A percentile compares a stretch with the other conserved stretches of the same genome.
These are phyloP conservation scores for Sarcomyxa edulis DNA, from an alignment of 768 basidiomycete species.

Conservation along the genomic window DNA sequence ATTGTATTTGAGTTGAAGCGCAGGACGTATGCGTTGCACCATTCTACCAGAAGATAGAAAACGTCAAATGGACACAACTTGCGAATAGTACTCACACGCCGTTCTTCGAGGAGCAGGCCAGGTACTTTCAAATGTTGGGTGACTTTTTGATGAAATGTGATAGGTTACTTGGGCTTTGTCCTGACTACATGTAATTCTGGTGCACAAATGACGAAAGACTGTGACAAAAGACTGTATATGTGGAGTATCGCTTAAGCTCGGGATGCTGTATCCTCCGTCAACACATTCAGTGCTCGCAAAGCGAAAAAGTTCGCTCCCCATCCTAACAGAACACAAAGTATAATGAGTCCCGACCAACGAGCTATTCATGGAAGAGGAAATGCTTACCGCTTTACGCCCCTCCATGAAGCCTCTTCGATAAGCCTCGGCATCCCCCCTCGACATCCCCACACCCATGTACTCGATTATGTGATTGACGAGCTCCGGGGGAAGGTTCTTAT, in stretches of 20 bases:
- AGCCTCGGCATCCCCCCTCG: constrained; percentile 1
- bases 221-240: too few relatives aligned
- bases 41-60: constrained; percentile 20
- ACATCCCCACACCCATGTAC: not conserved
- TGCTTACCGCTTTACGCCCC: constrained; percentile 1
- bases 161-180: too few relatives aligned
- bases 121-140: constrained; percentile 24
- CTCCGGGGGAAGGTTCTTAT: not conserved
- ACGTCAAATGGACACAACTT: constrained; percentile 29
- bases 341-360: too few relatives aligned
- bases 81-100: constrained; percentile 21
- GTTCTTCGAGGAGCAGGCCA: constrained; percentile 16
- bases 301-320: too few relatives aligned
- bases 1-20: constrained; percentile 25
- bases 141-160: too few relatives aligned
- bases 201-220: too few relatives aligned
- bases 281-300: too few relatives aligned
- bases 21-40: constrained; percentile 27
- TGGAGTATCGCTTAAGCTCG: too few relatives aligned
- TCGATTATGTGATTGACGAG: constrained; percentile 2
- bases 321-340: too few relatives aligned
- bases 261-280: too few relatives aligned
- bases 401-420: constrained; percentile 5
- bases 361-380: too few relatives aligned
- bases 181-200: too few relatives aligned